Evolutionary conservation across 1,284 basidiomycete genomes (phyloP), one percentile per base, ranked within the genome.

Genomic region (Fistulinella staudtii): DNA sequence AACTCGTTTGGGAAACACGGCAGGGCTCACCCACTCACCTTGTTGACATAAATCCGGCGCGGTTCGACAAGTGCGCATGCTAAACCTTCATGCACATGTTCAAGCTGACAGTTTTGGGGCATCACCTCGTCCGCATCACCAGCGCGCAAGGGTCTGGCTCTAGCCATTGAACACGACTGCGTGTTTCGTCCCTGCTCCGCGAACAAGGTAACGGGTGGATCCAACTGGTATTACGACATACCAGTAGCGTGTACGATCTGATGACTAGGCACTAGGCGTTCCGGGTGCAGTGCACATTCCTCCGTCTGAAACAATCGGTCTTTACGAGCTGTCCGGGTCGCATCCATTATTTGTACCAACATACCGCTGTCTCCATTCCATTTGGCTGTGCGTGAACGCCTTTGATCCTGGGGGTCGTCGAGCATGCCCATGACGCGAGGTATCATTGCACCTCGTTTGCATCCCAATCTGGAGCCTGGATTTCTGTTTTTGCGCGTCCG

Each of bases 51-150:
- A 66, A 60, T 21, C 24, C 30, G 36, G 31, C 17, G 24, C 38
- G 36, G 24, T 24, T 30, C 24, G 27, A 20, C 37, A 20, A 7
- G 41, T 33, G 40, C 53, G 43, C 55, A 43, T 11, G 45, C 44
- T 21, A 34, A 39, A 11, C 25, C 39, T 20, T 39, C 33, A 53
- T 54, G 53, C 52, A 47, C 43, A 51, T 59, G 54, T 52, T 25
- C 37, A 33, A 36, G 17, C n/a, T 65, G 60, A 64, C 60, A 65
- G 63, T 52, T 61, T 65, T 66, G 49, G 60, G 60, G 60, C 57
- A 7, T 18, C 33, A 22, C 33, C 20, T n/a, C n/a, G n/a, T n/a
- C n/a, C n/a, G n/a, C n/a, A n/a, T n/a, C n/a, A n/a, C n/a, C n/a
- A n/a, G n/a, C 8, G n/a, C 29, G 29, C 8, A n/a, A 14, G 5